These are phyloP conservation scores for Backusella westeae DNA, from an alignment of 192 early-diverging fungal genomes.

Conservation along the genomic window DNA sequence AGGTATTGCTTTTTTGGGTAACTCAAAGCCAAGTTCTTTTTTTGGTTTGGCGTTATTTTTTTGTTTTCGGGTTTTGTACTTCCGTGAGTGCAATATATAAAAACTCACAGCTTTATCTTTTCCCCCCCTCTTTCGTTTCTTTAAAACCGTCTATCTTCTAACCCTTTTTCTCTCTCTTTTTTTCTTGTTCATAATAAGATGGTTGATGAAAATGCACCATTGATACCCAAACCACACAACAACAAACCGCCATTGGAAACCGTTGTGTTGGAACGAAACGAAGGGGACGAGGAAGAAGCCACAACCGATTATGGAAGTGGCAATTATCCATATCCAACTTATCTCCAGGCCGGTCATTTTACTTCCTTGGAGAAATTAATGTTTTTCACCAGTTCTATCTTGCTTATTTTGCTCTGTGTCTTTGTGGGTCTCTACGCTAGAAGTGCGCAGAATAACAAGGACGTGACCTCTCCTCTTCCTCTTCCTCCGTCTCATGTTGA, in stretches of 20 bases:
- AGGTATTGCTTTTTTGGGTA: neutral
- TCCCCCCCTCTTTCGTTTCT: neutral
- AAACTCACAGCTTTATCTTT: neutral
- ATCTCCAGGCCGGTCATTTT: conserved; percentile 31
- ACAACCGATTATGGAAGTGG: conserved; percentile 26
- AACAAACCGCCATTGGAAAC: neutral
- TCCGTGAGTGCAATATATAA: neutral
- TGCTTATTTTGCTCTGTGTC: conserved; percentile 28
- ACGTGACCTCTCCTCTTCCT: neutral
- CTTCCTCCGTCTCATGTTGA: neutral
- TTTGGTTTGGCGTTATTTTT: neutral
- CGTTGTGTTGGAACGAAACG: neutral
- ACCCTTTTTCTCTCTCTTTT: neutral
- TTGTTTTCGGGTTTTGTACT: neutral
- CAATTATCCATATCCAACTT: conserved; percentile 27
- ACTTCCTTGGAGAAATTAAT: conserved; percentile 33
- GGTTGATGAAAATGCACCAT: conserved; percentile 6
- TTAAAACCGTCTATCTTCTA: neutral
- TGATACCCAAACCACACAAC: neutral
- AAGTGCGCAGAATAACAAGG: conserved; percentile 16
- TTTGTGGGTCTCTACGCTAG: conserved; percentile 35
- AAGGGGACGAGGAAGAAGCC: conserved; percentile 5
- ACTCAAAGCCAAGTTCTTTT: neutral
- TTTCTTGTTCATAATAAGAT: neutral
- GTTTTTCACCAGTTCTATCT: conserved; percentile 27